Base-by-base conservation (phyloP, 176 grass and related monocot genomes). In the Carex pumila region DNA sequence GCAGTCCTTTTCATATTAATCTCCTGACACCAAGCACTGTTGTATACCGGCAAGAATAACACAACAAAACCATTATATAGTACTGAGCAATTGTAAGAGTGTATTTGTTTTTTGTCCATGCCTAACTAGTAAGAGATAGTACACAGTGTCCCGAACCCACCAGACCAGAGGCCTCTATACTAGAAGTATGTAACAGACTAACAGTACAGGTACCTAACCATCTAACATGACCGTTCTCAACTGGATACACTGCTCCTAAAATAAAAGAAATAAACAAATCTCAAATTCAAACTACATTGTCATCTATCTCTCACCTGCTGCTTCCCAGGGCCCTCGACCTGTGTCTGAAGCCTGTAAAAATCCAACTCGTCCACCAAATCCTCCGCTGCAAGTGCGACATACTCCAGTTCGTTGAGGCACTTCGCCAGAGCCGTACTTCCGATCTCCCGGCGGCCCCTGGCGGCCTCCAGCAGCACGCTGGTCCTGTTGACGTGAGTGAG, bases 281-380 rank as follows among this genome's bases (percentile, higher is more conserved):
- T 2, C 8, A 49, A 50, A 22, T 49, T 49, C 39, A 12, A 22
- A 50, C 7, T 12, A 39, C 17, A 11, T 25, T 72, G 1, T 2
- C 37, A 47, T 60, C 34, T 9, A 82, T 50, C 10, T 25, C 61
- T 29, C n/a, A 82, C 80, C 59, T 65, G 80, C 67, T 31, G 32
- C 59, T 66, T 82, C 12, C 32, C 32, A 18, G 39, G 41, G 0
- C 80, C 80, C 29, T 65, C 59, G 9, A 82, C n/a, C 36, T 67
- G 61, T 15, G 80, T 34, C 61, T 82, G 80, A 65, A 82, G 56
- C 3, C 80, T 21, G 32, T 63, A 82, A 13, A 50, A 82, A 82
- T 82, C 80, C 39, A 82, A 53, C 61, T 82, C 80, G 29, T 82
- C 80, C 2, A 82, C 80, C 80, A 82, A 66, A 82, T 82, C 80